Percentiles rank a stretch among this genome's conserved stretches.
Evolutionary conservation across 108 stramenopile genomes (phyloP).

Genomic region (Cylindrotheca closterium): DNA sequence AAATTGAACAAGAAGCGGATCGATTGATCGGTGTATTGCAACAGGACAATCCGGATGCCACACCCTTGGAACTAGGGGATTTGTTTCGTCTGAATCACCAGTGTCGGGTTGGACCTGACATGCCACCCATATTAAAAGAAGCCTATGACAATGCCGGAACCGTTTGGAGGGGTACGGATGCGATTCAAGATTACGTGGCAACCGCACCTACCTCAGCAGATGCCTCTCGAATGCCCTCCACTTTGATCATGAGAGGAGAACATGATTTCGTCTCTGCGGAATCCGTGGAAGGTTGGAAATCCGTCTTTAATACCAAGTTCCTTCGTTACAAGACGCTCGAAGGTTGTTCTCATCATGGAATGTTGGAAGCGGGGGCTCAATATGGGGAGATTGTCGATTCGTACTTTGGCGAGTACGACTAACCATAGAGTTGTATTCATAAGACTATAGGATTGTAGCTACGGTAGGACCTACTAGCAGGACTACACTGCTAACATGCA

Average conservation of each 20-base stretch:
- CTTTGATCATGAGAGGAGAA: conserved; percentile 47
- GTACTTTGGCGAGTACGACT: not conserved
- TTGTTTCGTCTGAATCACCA: conserved; percentile 44
- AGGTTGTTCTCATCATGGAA: conserved; percentile 57
- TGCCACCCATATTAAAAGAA: conserved; percentile 17
- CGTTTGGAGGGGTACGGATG: conserved; percentile 57
- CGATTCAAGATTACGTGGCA: conserved; percentile 47
- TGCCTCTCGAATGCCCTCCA: conserved; percentile 23
- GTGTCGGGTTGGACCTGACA: conserved; percentile 33
- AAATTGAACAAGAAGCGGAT: conserved; percentile 29
- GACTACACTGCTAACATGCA: too few relatives aligned
- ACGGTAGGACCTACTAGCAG: too few relatives aligned
- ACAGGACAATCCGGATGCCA: conserved; percentile 15
- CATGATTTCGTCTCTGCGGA: conserved; percentile 57
- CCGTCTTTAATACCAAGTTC: conserved; percentile 34
- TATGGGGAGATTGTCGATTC: not conserved
- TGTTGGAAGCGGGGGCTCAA: conserved; percentile 40
- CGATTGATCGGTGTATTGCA: conserved; percentile 22
- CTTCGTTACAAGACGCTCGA: conserved; percentile 29
- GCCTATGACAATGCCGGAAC: conserved; percentile 51
- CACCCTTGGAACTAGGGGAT: conserved; percentile 22
- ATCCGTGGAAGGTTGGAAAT: conserved; percentile 46
- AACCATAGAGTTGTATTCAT: not conserved
- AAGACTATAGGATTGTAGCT: too few relatives aligned
- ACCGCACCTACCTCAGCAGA: conserved; percentile 16